Base-by-base conservation (phyloP, 169 alveolate genomes). In the Eimeria maxima region DNA sequence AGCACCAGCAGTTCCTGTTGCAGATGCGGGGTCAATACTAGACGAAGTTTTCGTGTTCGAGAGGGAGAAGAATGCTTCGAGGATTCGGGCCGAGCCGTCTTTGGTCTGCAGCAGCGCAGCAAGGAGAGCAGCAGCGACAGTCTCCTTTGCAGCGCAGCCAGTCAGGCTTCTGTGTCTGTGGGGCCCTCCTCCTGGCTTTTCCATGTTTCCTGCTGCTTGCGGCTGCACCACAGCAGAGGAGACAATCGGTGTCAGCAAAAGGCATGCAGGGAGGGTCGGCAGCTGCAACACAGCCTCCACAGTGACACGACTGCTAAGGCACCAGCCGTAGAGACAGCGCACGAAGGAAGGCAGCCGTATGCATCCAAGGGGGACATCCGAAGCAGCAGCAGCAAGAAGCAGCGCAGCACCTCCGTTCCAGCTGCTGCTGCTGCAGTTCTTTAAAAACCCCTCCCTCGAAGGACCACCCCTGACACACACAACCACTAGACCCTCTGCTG, bases 341-440 rank as follows among this genome's bases (percentile, higher is more conserved):
- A 86, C 81, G 47, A 60, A 63, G 81, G 80, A 53, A 7, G 93
- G 93, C 63, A 86, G 80, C 53, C 80, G 93, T 81, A 86, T 45
- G 93, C 93, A 86, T 45, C 93, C 93, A n/a, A 86, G 63, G n/a
- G 93, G 93, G 29, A 86, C 93, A 13, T 11, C 65, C 0, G 93
- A 57, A 0, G 93, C 93, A 63, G 81, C 93, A 55, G 69, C 80
- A 63, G 81, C 93, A 14, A 86, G 76, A 80, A 86, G 81, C 81
- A 89, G 0, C 38, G 86, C 84, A 53, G 45, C 33, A 69, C 94
- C 71, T 14, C 67, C 69, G 53, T 81, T 47, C 69, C 90, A 44
- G 33, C 24, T 47, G 67, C 63, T 33, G 47, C 45, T 50, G 74
- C 84, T 29, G 84, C 69, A 44, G 33, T n/a, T 29, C 44, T 38